phyloP scores from a whole-genome alignment of 306 rosid genomes.

The Sophora flavescens region DNA sequence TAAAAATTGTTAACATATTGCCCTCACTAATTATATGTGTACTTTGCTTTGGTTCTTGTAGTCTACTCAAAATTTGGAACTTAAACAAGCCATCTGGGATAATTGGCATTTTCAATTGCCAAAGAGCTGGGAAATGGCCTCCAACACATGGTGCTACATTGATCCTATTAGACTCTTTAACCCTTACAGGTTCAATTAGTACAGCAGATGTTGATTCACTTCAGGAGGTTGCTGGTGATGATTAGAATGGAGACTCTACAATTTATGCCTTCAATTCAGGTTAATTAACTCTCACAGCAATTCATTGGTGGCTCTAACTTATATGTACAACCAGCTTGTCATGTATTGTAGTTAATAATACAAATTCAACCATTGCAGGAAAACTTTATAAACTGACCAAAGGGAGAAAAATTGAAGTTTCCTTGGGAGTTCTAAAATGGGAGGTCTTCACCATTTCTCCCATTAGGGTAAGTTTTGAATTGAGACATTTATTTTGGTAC shows the following conservation, averaged over 20 bases:
- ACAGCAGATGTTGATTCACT: conserved; percentile 60
- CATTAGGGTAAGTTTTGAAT: conserved; percentile 40
- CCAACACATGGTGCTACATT: conserved; percentile 26
- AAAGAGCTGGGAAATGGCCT: conserved; percentile 63
- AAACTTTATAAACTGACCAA: conserved; percentile 51
- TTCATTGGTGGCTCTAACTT: background rate
- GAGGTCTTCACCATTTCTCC: conserved; percentile 63
- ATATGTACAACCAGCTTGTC: conserved; percentile 1
- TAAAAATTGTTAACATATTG: too few species aligned
- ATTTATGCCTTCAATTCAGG: conserved; percentile 61
- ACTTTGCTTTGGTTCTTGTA: conserved; percentile 11
- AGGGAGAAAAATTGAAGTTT: conserved; percentile 49
- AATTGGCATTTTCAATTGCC: conserved; percentile 68
- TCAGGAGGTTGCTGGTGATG: conserved; percentile 59
- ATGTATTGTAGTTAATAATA: background rate
- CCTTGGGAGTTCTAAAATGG: conserved; percentile 50
- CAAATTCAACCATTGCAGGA: conserved; percentile 44
- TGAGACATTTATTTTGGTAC: background rate
- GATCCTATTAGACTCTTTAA: background rate
- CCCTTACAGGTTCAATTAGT: conserved; percentile 45
- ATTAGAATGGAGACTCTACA: conserved; percentile 63
- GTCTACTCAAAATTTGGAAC: conserved; percentile 67
- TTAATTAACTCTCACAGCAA: conserved; percentile 2
- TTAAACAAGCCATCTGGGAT: conserved; percentile 61
- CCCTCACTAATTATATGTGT: background rate